Evolutionary conservation across 202 grass and related monocot genomes (phyloP), one percentile per base, ranked within the genome.

Genomic region (Panicum virgatum): DNA sequence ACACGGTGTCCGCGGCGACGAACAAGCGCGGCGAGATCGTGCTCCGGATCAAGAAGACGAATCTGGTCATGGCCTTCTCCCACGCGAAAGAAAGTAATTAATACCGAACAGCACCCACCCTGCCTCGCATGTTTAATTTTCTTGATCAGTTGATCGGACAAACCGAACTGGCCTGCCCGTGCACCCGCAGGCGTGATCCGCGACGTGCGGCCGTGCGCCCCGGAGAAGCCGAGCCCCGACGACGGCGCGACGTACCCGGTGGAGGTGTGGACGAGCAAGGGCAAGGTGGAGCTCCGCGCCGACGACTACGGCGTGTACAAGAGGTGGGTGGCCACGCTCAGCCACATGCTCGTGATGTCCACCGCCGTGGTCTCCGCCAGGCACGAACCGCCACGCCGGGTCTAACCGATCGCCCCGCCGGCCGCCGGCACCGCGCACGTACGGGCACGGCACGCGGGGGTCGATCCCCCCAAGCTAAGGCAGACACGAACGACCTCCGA

Each of bases 11-110:
- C 43, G 89, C 85, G 10, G 81, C 88, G n/a, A 39, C 89, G 77
- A 91, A 88, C 80, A 96, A 80, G 76, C 81, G 89, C 82, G 85
- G 85, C 80, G 89, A 93, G 72, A 87, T 96, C 68, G 82, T 98
- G 5, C 81, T 98, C n/a, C 92, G 90, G 80, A 89, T 98, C 60
- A 98, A 96, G 90, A 98, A 92, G 90, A 85, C 89, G 47, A 96
- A 83, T 78, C 56, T 87, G 51, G 84, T 98, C 45, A 93, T 93
- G 91, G 88, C 90, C 50, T 91, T 98, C 76, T 93, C 89, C 60
- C 86, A 86, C 64, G 77, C 89, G 26, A 96, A 77, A 85, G 92
- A 98, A 62, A 88, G 96, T 96, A 85, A n/a, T n/a, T n/a, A n/a
- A 93, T 4, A 85, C 91, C 2, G 83, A 62, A 45, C 30, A 38